These are phyloP conservation scores for Stropharia rugosoannulata DNA, from an alignment of 768 basidiomycete species.

Conservation along the genomic window DNA sequence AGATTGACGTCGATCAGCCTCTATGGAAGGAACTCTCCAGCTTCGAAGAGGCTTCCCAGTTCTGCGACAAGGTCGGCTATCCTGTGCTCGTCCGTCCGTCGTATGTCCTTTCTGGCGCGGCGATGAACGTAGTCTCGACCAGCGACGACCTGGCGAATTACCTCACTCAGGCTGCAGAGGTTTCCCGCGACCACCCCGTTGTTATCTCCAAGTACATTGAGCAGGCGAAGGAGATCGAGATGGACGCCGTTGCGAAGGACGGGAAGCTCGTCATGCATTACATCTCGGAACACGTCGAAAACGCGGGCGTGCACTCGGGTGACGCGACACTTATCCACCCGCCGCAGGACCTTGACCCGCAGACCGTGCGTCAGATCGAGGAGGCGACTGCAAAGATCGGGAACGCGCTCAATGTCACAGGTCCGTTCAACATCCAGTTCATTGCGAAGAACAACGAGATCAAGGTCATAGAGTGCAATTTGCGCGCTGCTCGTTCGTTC, in stretches of 20 bases:
- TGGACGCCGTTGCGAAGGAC: conserved; percentile 97
- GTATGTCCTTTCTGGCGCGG: conserved; percentile 98
- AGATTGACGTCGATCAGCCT: conserved; percentile 98
- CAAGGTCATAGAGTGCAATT: conserved; percentile 99
- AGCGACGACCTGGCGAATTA: conserved; percentile 89
- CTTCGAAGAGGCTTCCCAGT: conserved; percentile 81
- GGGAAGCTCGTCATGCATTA: conserved; percentile 99
- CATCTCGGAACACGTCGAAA: conserved; percentile 99
- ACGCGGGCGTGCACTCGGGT: conserved; percentile 98
- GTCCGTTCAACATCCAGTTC: conserved; percentile 99
- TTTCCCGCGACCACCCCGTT: conserved; percentile 87
- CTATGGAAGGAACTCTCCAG: conserved; percentile 95
- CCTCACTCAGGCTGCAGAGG: conserved; percentile 91
- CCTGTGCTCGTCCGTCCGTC: conserved; percentile 97
- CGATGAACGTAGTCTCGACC: conserved; percentile 99
- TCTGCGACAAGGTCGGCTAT: conserved; percentile 93
- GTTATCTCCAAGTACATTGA: conserved; percentile 99
- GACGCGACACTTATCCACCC: conserved; percentile 98
- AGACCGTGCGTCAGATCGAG: conserved; percentile 94
- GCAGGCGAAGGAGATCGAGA: conserved; percentile 99
- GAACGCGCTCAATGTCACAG: conserved; percentile 95
- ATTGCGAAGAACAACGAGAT: conserved; percentile 99
- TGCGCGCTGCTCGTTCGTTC: conserved; percentile 96
- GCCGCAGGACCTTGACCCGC: conserved; percentile 96
- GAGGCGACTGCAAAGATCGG: conserved; percentile 98